Evolutionary conservation across 352 stramenopile species (phyloP), one percentile per base, ranked within the genome.

Genomic region (Phytophthora quininea): DNA sequence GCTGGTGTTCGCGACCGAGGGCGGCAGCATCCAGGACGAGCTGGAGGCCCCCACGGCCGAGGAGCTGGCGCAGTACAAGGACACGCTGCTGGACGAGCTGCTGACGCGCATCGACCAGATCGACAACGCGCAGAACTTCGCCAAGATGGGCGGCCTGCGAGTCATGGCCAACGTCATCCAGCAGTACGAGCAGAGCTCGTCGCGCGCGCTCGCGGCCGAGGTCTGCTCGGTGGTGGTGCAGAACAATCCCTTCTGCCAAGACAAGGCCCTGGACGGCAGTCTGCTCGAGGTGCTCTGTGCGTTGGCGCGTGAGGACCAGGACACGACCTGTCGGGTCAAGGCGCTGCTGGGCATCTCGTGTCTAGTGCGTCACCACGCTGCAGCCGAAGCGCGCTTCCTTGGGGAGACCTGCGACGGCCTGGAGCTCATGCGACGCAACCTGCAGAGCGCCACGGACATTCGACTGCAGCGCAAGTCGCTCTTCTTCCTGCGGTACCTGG

Each of bases 111-210:
- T 96, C 27, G 88, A 95, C 71, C 86, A 96, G 75, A 92, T 96
- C 52, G 88, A 96, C 76, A 95, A 92, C 38, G 86, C 88, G 35
- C 89, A 91, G 74, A 95, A 93, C 76, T 94, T 96, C 46, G 76
- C 88, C 65, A 96, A 96, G 74, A 91, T 91, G 80, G 73, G 88
- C 15, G 88, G 86, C 1, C 64, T 96, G 19, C 62, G 64, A 1
- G 77, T 88, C 47, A 73, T 95, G 53, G 79, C 74, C 0, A 77
- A 77, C 31, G 74, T 94, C 31, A 88, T 96, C 49, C 53, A 85
- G 14, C 67, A 82, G 53, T 84, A 89, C 62, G 53, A 71, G 27
- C 81, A 76, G 27, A 64, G 74, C 0, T 80, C 75, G 6, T 86
- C 84, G 15, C 82, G 88, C 15, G 84, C 86, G 10, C 57, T 92